These are phyloP conservation scores for Fusarium citri DNA, from an alignment of 2,329 filamentous ascomycete genomes.

Conservation along the genomic window DNA sequence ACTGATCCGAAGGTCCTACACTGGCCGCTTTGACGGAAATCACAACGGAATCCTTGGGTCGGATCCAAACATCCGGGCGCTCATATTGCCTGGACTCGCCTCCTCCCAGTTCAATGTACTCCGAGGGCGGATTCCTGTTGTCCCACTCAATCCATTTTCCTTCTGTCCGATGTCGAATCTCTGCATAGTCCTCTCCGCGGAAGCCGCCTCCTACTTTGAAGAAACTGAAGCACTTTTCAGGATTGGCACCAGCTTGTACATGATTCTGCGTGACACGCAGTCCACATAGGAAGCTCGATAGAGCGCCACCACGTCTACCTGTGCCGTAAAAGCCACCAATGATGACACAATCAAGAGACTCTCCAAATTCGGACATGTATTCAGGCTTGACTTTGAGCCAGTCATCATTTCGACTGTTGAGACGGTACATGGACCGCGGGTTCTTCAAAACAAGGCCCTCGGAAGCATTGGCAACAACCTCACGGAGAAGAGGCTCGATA, in stretches of 20 bases:
- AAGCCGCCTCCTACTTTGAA: slow-evolving; percentile 98
- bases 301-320: slow-evolving; percentile 81
- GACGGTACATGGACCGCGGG: slow-evolving; percentile 83
- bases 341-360: slow-evolving; percentile 89
- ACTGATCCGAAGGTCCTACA: slow-evolving; percentile 79
- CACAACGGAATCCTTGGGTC: slow-evolving; percentile 87
- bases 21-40: slow-evolving; percentile 89
- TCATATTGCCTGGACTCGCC: slow-evolving; percentile 78
- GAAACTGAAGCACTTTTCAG: slow-evolving; percentile 90
- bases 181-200: slow-evolving; percentile 83
- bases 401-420: slow-evolving; percentile 92
- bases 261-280: slow-evolving; percentile 79
- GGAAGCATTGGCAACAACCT: slow-evolving; percentile 85
- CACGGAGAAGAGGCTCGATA: slow-evolving; percentile 82
- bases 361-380: slow-evolving; percentile 96
- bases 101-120: slow-evolving; percentile 85
- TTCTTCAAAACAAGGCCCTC: slow-evolving; percentile 96
- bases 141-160: slow-evolving; percentile 95
- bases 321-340: slow-evolving; percentile 94
- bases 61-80: slow-evolving; percentile 91
- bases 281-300: slow-evolving; percentile 93
- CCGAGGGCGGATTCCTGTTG: slow-evolving; percentile 75
- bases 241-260: slow-evolving; percentile 67
- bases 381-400: slow-evolving; percentile 99
- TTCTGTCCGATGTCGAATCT: slow-evolving; percentile 84